A percentile compares a stretch with the other conserved stretches of the same genome.
Evolutionary conservation across 106 monocot species (phyloP).

Genomic region (Phalaenopsis equestris): DNA sequence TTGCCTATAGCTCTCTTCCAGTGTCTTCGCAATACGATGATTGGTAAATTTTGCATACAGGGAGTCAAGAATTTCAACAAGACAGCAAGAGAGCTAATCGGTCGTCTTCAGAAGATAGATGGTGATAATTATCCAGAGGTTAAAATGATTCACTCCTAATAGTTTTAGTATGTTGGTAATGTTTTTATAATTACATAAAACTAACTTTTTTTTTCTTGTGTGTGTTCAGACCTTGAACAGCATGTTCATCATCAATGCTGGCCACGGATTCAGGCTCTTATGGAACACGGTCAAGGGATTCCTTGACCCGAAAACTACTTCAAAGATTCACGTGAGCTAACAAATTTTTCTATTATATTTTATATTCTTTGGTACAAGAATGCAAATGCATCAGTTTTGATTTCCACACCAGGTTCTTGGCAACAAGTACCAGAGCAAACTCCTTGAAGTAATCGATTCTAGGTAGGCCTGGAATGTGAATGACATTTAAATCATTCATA

Average conservation of each 20-base stretch:
- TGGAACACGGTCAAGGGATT: slow-evolving; percentile 89
- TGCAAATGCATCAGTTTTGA: neutral
- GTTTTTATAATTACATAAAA: neutral
- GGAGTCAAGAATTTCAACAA: slow-evolving; percentile 59
- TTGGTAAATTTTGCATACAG: slow-evolving; percentile 9
- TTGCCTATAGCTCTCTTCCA: neutral
- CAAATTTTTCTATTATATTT: neutral
- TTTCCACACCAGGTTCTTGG: slow-evolving; percentile 61
- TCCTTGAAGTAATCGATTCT: slow-evolving; percentile 86
- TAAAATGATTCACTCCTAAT: neutral
- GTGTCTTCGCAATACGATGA: neutral
- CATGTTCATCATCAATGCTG: slow-evolving; percentile 84
- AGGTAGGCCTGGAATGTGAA: slow-evolving; percentile 25
- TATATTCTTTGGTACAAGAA: neutral
- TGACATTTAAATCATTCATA: neutral
- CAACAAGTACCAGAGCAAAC: slow-evolving; percentile 84
- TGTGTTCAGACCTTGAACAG: slow-evolving; percentile 45
- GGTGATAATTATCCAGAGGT: slow-evolving; percentile 91
- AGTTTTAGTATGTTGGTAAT: neutral
- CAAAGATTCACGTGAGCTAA: slow-evolving; percentile 51
- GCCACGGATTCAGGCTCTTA: slow-evolving; percentile 71
- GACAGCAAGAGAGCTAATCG: slow-evolving; percentile 56
- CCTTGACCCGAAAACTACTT: slow-evolving; percentile 72
- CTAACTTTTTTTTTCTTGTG: neutral
- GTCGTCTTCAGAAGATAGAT: slow-evolving; percentile 58